Conservation (phyloP, 2,329 filamentous ascomycete species). For the Thielaviopsis euricoi region DNA sequence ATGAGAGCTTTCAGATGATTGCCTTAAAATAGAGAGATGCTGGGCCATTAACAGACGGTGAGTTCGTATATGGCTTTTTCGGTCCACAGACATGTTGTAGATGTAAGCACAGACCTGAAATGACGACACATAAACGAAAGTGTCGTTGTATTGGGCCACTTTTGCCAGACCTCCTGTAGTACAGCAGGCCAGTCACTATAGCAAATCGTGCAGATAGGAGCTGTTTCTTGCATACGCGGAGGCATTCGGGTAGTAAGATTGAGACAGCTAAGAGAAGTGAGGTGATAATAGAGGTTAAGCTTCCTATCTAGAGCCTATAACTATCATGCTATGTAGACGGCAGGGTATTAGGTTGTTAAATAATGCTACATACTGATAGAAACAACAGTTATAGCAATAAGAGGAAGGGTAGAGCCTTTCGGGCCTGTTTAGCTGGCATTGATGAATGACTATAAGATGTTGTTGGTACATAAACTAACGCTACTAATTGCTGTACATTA, state of each 20-base stretch:
- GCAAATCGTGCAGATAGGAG: neutral
- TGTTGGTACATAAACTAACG: too few species aligned
- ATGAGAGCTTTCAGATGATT: neutral
- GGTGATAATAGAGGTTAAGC: neutral
- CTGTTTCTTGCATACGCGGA: neutral
- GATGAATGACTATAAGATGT: too few species aligned
- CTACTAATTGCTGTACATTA: too few species aligned
- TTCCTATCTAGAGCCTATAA: neutral
- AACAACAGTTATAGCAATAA: too few species aligned
- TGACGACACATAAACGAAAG: neutral
- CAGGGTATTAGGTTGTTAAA: neutral
- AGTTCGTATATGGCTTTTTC: neutral
- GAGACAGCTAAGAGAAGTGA: neutral
- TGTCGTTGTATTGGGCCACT: too few species aligned
- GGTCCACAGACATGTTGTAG: neutral
- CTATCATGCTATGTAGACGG: neutral
- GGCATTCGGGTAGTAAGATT: neutral
- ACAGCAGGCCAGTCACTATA: too few species aligned
- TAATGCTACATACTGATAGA: too few species aligned
- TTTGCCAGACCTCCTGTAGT: too few species aligned
- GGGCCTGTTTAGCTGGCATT: too few species aligned
- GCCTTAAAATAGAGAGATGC: too few species aligned
- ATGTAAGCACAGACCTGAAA: neutral
- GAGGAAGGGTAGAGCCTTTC: too few species aligned
- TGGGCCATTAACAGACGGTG: neutral